Evolutionary conservation across 169 alveolate genomes (phyloP).

Genomic region (Plasmodium coatneyi): DNA sequence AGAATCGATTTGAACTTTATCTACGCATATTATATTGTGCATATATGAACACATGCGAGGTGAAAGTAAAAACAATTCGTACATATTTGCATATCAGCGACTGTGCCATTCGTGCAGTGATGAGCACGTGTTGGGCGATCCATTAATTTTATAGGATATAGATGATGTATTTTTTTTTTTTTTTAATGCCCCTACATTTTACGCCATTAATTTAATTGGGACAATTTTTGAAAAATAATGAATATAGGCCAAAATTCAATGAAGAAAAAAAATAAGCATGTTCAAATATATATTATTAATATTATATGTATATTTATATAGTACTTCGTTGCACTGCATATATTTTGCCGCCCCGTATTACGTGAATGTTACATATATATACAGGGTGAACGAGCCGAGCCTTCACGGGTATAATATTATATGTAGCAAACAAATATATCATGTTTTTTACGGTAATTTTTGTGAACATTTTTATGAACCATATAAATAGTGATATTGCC

Average conservation of each 20-base stretch:
- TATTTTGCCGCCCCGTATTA: background rate
- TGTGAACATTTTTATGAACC: background rate
- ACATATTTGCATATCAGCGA: background rate
- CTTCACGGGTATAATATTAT: background rate
- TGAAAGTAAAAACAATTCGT: background rate
- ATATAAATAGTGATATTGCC: background rate
- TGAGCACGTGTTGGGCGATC: background rate
- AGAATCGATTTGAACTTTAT: conserved; percentile 1
- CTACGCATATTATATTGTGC: background rate
- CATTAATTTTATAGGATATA: background rate
- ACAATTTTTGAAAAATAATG: background rate
- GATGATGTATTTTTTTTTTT: background rate
- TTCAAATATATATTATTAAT: background rate
- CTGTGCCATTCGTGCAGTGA: background rate
- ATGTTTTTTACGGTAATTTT: background rate
- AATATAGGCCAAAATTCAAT: background rate
- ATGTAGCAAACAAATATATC: background rate
- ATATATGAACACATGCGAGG: background rate
- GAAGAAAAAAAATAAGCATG: background rate
- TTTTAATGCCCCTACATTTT: background rate
- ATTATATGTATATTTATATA: background rate
- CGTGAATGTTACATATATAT: background rate
- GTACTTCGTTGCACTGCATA: background rate
- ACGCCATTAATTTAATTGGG: background rate
- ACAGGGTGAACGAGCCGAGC: background rate